Conservation (phyloP, 2,329 filamentous ascomycete species). For the Aspergillus texensis region DNA sequence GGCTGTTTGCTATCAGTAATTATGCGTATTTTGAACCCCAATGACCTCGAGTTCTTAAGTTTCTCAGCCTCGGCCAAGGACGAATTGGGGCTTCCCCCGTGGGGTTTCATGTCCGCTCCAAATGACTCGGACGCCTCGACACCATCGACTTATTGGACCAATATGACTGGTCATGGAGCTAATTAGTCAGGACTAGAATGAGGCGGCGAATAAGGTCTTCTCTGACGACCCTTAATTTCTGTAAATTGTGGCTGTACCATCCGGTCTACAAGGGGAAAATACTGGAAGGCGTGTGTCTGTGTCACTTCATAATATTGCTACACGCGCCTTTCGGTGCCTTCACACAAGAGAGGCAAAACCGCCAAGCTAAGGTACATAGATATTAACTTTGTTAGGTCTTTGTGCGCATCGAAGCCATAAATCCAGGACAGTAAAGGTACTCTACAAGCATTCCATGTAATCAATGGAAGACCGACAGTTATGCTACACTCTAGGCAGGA, state of each 20-base stretch:
- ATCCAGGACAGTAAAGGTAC: neutral
- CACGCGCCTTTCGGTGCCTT: neutral
- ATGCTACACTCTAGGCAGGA: neutral
- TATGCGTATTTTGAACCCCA: neutral
- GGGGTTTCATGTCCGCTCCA: neutral
- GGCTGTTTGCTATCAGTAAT: neutral
- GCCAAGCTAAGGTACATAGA: neutral
- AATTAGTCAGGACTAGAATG: neutral
- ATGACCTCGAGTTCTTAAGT: neutral
- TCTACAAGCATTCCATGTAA: neutral
- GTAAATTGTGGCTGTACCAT: neutral
- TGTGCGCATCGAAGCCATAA: neutral
- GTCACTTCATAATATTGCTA: neutral
- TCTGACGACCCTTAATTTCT: neutral
- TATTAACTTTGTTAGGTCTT: neutral
- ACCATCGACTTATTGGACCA: neutral
- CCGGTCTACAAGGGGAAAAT: too few species aligned
- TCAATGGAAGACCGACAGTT: neutral
- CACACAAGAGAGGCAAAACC: neutral
- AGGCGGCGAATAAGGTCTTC: neutral
- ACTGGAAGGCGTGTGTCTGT: neutral
- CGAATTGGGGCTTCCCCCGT: neutral
- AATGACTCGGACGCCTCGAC: neutral
- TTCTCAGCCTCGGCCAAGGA: neutral
- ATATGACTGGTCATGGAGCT: neutral